A percentile compares a stretch with the other conserved stretches of the same genome.
phyloP scores from a whole-genome alignment of 1,284 basidiomycete genomes.

The Malassezia vespertilionis region DNA sequence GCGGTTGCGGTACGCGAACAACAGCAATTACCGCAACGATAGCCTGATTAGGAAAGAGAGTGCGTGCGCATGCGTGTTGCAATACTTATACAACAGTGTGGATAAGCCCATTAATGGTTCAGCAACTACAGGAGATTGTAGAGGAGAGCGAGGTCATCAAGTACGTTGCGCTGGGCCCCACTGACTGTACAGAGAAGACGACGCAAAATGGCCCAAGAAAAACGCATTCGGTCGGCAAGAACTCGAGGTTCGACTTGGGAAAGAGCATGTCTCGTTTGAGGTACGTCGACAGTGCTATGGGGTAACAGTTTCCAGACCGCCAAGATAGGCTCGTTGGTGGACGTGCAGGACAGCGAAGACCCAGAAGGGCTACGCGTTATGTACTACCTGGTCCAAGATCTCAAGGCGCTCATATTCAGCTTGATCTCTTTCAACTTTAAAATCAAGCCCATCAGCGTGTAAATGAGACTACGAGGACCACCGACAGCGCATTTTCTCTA shows the following conservation, averaged over 20 bases:
- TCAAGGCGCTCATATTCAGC: constrained; percentile 93
- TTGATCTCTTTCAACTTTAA: constrained; percentile 97
- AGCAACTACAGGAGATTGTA: constrained; percentile 89
- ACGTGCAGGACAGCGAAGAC: constrained; percentile 92
- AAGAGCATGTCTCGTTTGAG: constrained; percentile 94
- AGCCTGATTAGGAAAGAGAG: constrained; percentile 95
- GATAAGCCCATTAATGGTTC: constrained; percentile 77
- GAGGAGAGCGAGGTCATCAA: constrained; percentile 88
- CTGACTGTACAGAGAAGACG: constrained; percentile 67
- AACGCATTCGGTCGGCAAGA: constrained; percentile 97
- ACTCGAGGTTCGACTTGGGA: constrained; percentile 83
- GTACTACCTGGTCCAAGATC: constrained; percentile 94
- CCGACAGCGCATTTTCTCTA: no score
- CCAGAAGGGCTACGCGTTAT: constrained; percentile 96
- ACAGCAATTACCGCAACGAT: constrained; percentile 97
- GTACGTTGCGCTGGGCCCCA: constrained; percentile 51
- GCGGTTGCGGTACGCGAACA: constrained; percentile 91
- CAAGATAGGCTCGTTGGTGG: constrained; percentile 90
- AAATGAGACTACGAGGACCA: background rate
- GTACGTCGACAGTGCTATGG: constrained; percentile 54
- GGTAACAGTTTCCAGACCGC: constrained; percentile 81
- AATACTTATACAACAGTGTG: constrained; percentile 59
- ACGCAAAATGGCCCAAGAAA: constrained; percentile 94
- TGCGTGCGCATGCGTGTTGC: constrained; percentile 50
- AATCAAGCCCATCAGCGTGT: constrained; percentile 77